Evolutionary conservation across 306 rosid species (phyloP).

Genomic region (Cicer bijugum): DNA sequence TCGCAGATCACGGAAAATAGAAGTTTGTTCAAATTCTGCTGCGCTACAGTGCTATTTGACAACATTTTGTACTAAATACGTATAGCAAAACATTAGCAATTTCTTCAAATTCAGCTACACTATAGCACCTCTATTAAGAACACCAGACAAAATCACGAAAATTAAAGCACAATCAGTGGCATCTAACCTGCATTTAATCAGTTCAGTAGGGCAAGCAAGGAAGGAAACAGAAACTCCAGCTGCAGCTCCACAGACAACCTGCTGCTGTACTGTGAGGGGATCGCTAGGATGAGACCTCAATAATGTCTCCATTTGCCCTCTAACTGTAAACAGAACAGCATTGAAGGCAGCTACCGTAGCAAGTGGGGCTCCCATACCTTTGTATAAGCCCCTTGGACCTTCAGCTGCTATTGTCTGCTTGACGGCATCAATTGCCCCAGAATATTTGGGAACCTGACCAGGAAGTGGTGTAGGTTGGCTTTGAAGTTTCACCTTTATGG

Average conservation of each 20-base stretch:
- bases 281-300: slow-evolving; percentile 80
- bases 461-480: slow-evolving; percentile 92
- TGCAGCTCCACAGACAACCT: slow-evolving; percentile 81
- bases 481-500: slow-evolving; percentile 97
- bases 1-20: no score
- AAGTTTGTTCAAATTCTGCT: no score
- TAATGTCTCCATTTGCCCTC: slow-evolving; percentile 86
- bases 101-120: no score
- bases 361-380: slow-evolving; percentile 98
- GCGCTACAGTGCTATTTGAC: no score
- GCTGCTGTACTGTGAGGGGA: slow-evolving; percentile 73
- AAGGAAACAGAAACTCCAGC: slow-evolving; percentile 94
- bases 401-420: slow-evolving; percentile 91
- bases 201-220: slow-evolving; percentile 94
- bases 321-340: slow-evolving; percentile 84
- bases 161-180: slow-evolving; percentile 42
- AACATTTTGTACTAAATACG: no score
- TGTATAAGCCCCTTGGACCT: slow-evolving; percentile 91
- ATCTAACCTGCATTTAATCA: slow-evolving; percentile 95
- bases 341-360: slow-evolving; percentile 98
- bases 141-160: not conserved
- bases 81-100: no score
- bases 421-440: slow-evolving; percentile 94
- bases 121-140: no score
- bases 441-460: slow-evolving; percentile 75